Percentiles rank a stretch among this genome's conserved stretches.
Evolutionary conservation across 1,139 yeast genomes (phyloP).

Genomic region (Diutina mesorugosa): DNA sequence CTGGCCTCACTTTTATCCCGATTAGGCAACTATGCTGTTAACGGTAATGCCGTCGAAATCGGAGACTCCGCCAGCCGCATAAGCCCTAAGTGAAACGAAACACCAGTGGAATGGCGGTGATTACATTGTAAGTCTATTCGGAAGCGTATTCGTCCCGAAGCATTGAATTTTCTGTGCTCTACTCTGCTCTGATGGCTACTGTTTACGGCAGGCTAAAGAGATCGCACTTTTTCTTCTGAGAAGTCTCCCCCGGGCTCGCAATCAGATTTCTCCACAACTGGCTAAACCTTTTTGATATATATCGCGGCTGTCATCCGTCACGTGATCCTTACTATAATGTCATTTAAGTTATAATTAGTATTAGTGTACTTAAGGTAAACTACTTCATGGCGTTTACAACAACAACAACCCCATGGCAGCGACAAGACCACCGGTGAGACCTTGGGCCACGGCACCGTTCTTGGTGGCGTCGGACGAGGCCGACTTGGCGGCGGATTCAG

Average conservation of each 20-base stretch:
- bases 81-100: no score
- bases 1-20: neutral
- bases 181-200: neutral
- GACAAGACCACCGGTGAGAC: constrained; percentile 8
- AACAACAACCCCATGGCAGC: constrained; percentile 18
- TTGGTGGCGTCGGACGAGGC: constrained; percentile 3
- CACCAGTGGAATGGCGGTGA: no score
- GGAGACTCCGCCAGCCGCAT: no score
- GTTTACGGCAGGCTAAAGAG: neutral
- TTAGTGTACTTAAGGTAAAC: no score
- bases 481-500: constrained; percentile 3
- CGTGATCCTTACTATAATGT: neutral
- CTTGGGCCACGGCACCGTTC: neutral
- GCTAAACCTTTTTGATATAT: neutral
- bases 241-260: neutral
- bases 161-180: no score
- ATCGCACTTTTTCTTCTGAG: neutral
- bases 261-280: neutral
- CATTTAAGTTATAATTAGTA: no score
- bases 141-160: no score
- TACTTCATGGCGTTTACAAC: constrained; percentile 9
- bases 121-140: no score
- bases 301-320: neutral
- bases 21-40: neutral
- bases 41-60: neutral